Percentiles rank a stretch among this genome's conserved stretches.
Conservation (phyloP, 192 early-diverging fungal species). For the Jimgerdemannia flammicorona region DNA sequence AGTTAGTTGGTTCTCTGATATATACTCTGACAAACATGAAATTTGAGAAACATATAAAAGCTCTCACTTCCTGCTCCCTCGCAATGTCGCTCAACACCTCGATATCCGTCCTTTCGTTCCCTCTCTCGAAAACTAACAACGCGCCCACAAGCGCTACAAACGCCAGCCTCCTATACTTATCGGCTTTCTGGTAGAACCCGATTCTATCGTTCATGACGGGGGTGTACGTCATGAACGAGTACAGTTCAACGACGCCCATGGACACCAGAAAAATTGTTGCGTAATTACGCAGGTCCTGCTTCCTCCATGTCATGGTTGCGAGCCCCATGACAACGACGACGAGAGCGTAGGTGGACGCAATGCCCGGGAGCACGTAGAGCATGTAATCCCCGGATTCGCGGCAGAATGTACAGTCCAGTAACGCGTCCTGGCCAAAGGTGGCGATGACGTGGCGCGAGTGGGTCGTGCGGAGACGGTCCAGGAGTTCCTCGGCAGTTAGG, state of each 20-base stretch:
- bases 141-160: not conserved
- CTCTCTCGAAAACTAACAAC: not conserved
- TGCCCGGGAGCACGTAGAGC: not conserved
- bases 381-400: not conserved
- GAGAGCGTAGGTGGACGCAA: not conserved
- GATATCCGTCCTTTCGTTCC: not conserved
- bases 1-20: too few relatives aligned
- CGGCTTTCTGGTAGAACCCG: not conserved
- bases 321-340: not conserved
- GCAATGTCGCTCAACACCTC: not conserved
- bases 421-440: conserved; percentile 1
- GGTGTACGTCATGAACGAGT: not conserved
- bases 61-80: not conserved
- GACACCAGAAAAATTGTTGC: not conserved
- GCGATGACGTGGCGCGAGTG: not conserved
- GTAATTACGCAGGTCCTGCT: not conserved
- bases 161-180: not conserved
- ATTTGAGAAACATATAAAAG: not conserved
- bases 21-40: not conserved
- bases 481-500: not conserved
- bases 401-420: not conserved
- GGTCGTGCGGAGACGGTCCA: not conserved
- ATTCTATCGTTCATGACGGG: not conserved
- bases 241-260: not conserved
- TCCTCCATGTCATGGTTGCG: not conserved